These are phyloP conservation scores for Neofusicoccum laricinum DNA, from an alignment of 2,329 filamentous ascomycete species.

Conservation along the genomic window DNA sequence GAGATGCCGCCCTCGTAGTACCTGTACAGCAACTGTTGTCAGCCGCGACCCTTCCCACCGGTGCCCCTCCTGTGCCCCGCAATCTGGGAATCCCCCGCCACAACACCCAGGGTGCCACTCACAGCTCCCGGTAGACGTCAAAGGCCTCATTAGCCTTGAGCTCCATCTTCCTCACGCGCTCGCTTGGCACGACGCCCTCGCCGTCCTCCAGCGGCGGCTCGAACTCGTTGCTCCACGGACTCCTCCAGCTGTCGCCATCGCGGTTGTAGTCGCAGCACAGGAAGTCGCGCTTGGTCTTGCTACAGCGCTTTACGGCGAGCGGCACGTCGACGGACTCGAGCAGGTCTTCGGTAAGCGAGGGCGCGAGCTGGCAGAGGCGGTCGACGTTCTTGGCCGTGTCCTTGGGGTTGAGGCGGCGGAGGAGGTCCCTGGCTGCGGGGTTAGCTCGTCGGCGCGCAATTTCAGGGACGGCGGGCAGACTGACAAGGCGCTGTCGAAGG, in stretches of 20 bases:
- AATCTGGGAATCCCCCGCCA: not conserved
- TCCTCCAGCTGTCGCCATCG: slow-evolving; percentile 95
- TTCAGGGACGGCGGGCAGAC: slow-evolving; percentile 26
- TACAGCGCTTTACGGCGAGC: slow-evolving; percentile 79
- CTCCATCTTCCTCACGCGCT: slow-evolving; percentile 91
- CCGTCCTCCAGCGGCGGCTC: slow-evolving; percentile 77
- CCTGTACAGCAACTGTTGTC: slow-evolving; percentile 32
- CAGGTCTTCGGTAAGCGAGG: slow-evolving; percentile 93
- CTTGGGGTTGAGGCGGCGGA: slow-evolving; percentile 94
- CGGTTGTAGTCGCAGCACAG: slow-evolving; percentile 99
- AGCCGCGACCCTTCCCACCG: not conserved
- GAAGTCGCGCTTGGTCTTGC: slow-evolving; percentile 88
- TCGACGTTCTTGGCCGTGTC: slow-evolving; percentile 85
- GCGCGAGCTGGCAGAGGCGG: slow-evolving; percentile 82
- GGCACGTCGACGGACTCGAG: slow-evolving; percentile 97
- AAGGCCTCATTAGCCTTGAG: slow-evolving; percentile 92
- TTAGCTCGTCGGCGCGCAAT: slow-evolving; percentile 16
- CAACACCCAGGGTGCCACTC: slow-evolving; percentile 29
- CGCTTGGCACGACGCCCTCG: slow-evolving; percentile 83
- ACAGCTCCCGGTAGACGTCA: slow-evolving; percentile 91
- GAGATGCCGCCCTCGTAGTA: slow-evolving; percentile 97
- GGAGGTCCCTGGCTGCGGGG: slow-evolving; percentile 71
- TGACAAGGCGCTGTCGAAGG: slow-evolving; percentile 75
- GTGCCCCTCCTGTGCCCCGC: not conserved
- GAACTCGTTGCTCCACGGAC: slow-evolving; percentile 99